Evolutionary conservation across 768 basidiomycete species (phyloP).

Genomic region (Clavaria fumosa): DNA sequence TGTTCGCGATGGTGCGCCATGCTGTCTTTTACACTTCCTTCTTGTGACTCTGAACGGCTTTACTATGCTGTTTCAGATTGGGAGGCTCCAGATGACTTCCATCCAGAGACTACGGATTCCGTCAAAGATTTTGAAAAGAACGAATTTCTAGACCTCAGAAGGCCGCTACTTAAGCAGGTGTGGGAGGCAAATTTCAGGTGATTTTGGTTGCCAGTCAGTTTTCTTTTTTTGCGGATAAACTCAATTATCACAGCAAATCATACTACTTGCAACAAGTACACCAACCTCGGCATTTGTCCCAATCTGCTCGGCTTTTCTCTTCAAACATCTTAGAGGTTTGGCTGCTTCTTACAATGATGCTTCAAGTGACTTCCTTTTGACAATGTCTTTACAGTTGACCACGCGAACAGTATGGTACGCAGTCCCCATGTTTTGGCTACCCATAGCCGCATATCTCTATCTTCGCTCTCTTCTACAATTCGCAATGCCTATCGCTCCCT

Average conservation of each 20-base stretch:
- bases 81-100: slow-evolving; percentile 80
- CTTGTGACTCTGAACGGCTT: slow-evolving; percentile 2
- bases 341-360: background rate
- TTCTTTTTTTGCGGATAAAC: background rate
- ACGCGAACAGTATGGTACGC: slow-evolving; percentile 90
- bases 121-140: slow-evolving; percentile 74
- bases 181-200: slow-evolving; percentile 78
- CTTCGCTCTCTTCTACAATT: slow-evolving; percentile 75
- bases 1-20: slow-evolving; percentile 73
- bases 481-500: slow-evolving; percentile 49
- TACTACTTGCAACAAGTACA: slow-evolving; percentile 96
- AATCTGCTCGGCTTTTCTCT: slow-evolving; percentile 81
- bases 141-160: slow-evolving; percentile 79
- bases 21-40: no score
- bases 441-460: slow-evolving; percentile 69
- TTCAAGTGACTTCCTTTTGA: slow-evolving; percentile 1
- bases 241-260: slow-evolving; percentile 45
- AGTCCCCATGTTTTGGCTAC: slow-evolving; percentile 83
- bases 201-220: slow-evolving; percentile 9
- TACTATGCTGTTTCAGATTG: slow-evolving; percentile 41
- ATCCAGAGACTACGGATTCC: slow-evolving; percentile 79
- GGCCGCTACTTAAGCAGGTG: slow-evolving; percentile 75
- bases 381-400: slow-evolving; percentile 37
- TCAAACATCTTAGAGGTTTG: slow-evolving; percentile 63
- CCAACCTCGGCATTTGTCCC: slow-evolving; percentile 76